Base-by-base conservation (phyloP, 2,329 filamentous ascomycete species). In the Colletotrichum karsti region DNA sequence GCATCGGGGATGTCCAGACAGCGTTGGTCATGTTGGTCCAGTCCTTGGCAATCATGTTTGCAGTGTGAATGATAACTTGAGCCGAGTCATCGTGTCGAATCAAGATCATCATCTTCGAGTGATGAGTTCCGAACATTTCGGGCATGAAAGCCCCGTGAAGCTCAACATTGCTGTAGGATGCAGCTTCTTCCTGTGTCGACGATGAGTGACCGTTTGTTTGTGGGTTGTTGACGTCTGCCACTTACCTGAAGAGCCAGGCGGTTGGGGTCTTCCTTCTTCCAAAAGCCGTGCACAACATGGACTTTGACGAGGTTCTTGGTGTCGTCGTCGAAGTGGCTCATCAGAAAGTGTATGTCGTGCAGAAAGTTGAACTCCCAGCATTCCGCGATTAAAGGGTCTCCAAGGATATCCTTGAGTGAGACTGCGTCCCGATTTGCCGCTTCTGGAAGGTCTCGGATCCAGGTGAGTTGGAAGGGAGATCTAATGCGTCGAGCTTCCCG, bases 21-120 rank as follows among this genome's bases (percentile, higher is more conserved):
- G 89, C 93, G 77, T 97, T 94, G 1, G 91, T 92, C 92, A 97
- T 93, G 72, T 96, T 96, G 2, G 84, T 87, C 94, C 94, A 97
- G 77, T 97, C 94, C 62, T 91, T 90, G 4, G 85, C 75, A n/a
- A 97, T 95, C 91, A 97, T 94, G 73, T 97, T 97, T 18, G 94
- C 93, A 0, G 94, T 97, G 73, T 97, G 93, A 30, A 97, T 94
- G 63, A 97, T 80, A 6, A 97, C 82, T 78, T 97, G 92, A 1
- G 91, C 92, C 0, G 85, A 88, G 69, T 92, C 89, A 75, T 97
- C 93, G 76, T 92, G 90, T 5, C 92, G 87, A 69, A 97, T 84
- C 4, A 97, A 79, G n/a, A 97, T 83, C 78, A 97, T 88, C 92
- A 97, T 96, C 79, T 97, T 96, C 12, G 92, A 85, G 72, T 91